Percentiles rank a stretch among this genome's conserved stretches.
phyloP scores from a whole-genome alignment of 176 grass and related monocot species.

The Stipa capillata region DNA sequence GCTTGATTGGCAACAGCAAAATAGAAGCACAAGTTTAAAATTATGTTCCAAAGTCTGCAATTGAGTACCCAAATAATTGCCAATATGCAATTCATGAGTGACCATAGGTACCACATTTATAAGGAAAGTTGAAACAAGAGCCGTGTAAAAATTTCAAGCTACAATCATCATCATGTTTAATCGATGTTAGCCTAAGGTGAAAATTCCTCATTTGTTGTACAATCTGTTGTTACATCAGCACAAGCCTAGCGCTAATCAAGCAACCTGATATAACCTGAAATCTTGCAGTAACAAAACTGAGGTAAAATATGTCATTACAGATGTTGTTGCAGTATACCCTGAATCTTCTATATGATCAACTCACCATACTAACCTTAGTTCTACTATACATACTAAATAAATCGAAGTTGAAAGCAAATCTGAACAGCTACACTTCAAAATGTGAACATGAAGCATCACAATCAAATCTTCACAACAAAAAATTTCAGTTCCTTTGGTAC shows the following conservation, averaged over 20 bases:
- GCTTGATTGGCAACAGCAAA: not conserved
- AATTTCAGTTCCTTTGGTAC: not conserved
- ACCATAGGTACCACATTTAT: not conserved
- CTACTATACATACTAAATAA: not conserved
- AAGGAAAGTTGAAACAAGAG: not conserved
- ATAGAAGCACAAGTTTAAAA: not conserved
- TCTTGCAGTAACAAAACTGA: not conserved
- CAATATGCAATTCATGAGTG: not conserved
- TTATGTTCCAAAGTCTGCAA: not conserved
- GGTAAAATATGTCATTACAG: not conserved
- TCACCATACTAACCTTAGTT: not conserved
- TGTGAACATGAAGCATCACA: not conserved
- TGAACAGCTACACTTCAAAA: not conserved
- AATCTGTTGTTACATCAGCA: not conserved
- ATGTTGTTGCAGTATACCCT: not conserved
- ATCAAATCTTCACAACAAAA: not conserved
- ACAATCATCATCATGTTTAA: not conserved
- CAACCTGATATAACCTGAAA: not conserved
- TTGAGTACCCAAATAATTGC: not conserved
- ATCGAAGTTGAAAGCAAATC: not conserved
- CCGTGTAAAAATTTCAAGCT: not conserved
- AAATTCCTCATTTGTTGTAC: not conserved
- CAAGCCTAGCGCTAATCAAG: not conserved
- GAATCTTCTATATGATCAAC: not conserved
- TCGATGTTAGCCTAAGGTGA: not conserved